Percentiles rank a stretch among this genome's conserved stretches.
These are phyloP conservation scores for Trametes gibbosa DNA, from an alignment of 768 basidiomycete genomes.

Conservation along the genomic window DNA sequence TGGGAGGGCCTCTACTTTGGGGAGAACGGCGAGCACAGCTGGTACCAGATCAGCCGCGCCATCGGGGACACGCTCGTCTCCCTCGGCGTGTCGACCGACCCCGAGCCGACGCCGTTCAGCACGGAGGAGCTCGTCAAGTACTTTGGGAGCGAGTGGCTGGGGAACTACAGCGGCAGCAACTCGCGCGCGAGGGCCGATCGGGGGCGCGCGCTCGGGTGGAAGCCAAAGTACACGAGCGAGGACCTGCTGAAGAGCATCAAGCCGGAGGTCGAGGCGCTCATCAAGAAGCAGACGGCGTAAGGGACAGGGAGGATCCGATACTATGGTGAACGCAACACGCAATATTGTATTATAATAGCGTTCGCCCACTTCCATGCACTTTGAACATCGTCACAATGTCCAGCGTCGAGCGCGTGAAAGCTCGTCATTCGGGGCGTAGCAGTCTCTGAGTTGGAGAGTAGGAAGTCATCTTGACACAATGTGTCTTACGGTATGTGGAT, in stretches of 20 bases:
- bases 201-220: conserved; percentile 46
- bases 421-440: no score
- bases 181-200: conserved; percentile 23
- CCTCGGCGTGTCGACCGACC: conserved; percentile 29
- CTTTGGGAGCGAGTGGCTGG: conserved; percentile 21
- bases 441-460: no score
- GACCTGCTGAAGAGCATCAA: conserved; percentile 51
- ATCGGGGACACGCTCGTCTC: conserved; percentile 36
- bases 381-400: no score
- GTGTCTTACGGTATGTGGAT: no score
- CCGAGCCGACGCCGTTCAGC: conserved; percentile 45
- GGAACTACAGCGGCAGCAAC: conserved; percentile 27
- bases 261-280: conserved; percentile 38
- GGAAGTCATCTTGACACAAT: no score
- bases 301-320: no score
- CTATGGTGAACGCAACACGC: background rate
- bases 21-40: conserved; percentile 33
- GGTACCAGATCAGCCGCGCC: conserved; percentile 35
- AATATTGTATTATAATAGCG: no score
- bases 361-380: no score
- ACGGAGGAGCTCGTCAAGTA: conserved; percentile 42
- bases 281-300: conserved; percentile 4
- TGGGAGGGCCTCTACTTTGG: conserved; percentile 38
- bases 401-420: no score
- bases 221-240: conserved; percentile 43